These are phyloP conservation scores for Prunus dulcis DNA, from an alignment of 306 rosid genomes.

Conservation along the genomic window DNA sequence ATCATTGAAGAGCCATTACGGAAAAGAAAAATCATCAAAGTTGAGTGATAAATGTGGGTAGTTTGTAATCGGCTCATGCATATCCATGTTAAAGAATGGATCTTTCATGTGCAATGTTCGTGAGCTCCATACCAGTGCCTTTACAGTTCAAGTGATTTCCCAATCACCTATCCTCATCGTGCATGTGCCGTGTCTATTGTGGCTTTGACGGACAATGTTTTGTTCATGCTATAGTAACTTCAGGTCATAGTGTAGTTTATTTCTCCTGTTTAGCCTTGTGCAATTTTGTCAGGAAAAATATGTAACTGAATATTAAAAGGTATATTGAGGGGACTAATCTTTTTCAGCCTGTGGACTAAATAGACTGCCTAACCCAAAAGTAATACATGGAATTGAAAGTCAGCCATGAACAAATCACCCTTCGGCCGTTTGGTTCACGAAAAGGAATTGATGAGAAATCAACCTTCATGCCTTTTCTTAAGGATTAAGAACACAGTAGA, in stretches of 20 bases:
- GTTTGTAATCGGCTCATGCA: background rate
- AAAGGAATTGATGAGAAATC: no score
- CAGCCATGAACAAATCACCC: no score
- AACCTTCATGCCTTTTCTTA: no score
- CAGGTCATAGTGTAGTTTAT: background rate
- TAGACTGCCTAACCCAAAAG: no score
- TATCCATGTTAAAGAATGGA: no score
- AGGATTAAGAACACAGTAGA: no score
- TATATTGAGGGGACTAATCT: no score
- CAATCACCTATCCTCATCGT: background rate
- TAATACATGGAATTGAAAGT: no score
- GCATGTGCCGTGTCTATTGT: background rate
- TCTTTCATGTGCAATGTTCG: no score
- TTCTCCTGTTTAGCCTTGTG: background rate
- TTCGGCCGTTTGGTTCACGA: no score
- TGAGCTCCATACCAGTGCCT: background rate
- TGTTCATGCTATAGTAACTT: background rate
- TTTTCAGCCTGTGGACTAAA: no score
- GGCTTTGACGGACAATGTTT: background rate
- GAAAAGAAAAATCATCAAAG: constrained; percentile 57
- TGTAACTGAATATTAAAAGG: no score
- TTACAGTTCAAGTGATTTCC: background rate
- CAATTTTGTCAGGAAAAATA: background rate
- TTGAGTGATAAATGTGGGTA: constrained; percentile 29
- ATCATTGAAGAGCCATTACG: constrained; percentile 51